Evolutionary conservation across 2,329 filamentous ascomycete genomes (phyloP), one percentile per base, ranked within the genome.

Genomic region (Lachnellula hyalina): DNA sequence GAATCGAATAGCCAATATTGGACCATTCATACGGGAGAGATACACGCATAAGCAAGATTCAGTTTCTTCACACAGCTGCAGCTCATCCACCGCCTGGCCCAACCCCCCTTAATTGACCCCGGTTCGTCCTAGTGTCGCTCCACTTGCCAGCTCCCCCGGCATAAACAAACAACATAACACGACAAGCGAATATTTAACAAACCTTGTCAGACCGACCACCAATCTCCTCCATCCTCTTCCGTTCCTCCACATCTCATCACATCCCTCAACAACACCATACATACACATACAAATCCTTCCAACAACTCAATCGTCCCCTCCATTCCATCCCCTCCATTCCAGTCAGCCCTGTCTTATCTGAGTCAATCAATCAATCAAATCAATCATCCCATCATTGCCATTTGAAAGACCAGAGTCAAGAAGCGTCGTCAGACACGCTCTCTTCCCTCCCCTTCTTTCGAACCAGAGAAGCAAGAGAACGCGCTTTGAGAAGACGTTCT

Each of bases 401-500:
- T 51, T 54, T 57, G 54, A 61, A 64, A 56, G 58, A 56, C 52
- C 25, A 52, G 60, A 59, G 61, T 58, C 57, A 59, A 63, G 61
- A 65, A 65, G 60, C 56, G 58, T 59, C 52, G 47, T 53, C 47
- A 47, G 50, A 57, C 57, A 61, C 65, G 66, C 65, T 67, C 62
- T 69, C 67, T 71, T 71, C 67, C 68, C 66, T 64, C 70, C 67
- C 68, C 68, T 71, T 72, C 72, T 71, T 74, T 75, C 72, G 69
- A 76, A 75, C 74, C 77, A 78, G 75, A 80, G 78, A 79, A 83
- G 80, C 80, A 78, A 81, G 79, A 82, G 79, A 76, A 77, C 77
- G 77, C 78, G 73, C 74, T 84, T 84, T 82, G 83, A 89, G 86
- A 86, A 84, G 80, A 81, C 83, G 78, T 57, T 76, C 74, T 79